Evolutionary conservation across 306 rosid genomes (phyloP), one percentile per base, ranked within the genome.

Genomic region (Dicorynia guianensis): DNA sequence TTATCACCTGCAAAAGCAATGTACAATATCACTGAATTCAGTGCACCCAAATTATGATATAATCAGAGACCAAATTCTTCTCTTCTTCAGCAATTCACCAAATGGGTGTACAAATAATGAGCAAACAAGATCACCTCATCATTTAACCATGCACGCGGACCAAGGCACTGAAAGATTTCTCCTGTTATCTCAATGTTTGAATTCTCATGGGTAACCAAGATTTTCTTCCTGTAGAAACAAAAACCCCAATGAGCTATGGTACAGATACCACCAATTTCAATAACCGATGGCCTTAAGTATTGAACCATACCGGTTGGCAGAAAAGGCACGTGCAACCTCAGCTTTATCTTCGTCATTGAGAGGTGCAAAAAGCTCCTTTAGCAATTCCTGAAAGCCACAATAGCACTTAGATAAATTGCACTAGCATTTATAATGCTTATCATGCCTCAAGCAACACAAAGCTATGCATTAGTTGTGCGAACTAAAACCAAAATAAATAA

Each of bases 141-240:
- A 61, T 96, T 96, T 76, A 96, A 81, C 99, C 99, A 96, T 13
- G 87, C 94, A 33, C 84, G 78, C 0, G 93, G 91, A 46, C 85
- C 63, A 68, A 96, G 94, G 81, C 99, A 93, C 76, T 78, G 93
- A 63, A 96, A 63, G 75, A 72, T 66, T 67, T 93, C 89, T 25
- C 88, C 98, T 0, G 89, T 84, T 42, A 96, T 89, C 80, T 79
- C 90, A 52, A 96, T 87, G 80, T 88, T 92, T 35, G 99, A 90
- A 80, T 70, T 88, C 63, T 85, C 82, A 69, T 96, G 99, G 48
- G 78, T 52, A 68, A 89, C 91, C 95, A 96, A 84, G 77, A 89
- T 80, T 85, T 48, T 78, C 83, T 56, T 80, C 90, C 99, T 96
- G 85, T 17, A 76, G 3, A 39, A 80, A 49, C 50, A 42, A 81